Conservation (phyloP, 129 eudicot species). For the Tanacetum coccineum region DNA sequence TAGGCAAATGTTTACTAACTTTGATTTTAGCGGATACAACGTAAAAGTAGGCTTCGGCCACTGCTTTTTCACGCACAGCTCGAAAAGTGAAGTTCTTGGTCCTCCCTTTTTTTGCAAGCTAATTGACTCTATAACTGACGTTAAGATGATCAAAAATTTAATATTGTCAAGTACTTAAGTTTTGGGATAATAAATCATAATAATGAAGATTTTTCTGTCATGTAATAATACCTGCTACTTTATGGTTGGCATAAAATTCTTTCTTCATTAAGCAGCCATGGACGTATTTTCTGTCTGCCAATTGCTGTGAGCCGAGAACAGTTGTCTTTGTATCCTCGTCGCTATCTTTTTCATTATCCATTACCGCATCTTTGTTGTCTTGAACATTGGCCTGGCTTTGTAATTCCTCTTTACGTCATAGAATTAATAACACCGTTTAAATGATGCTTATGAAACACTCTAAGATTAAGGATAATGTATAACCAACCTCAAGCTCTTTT, state of each 20-base stretch:
- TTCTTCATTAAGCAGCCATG: neutral
- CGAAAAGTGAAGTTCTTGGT: conserved; percentile 68
- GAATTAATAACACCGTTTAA: conserved; percentile 3
- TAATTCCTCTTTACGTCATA: conserved; percentile 54
- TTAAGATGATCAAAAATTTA: conserved; percentile 1
- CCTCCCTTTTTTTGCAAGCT: conserved; percentile 66
- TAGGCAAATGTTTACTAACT: conserved; percentile 28
- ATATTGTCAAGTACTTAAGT: no score
- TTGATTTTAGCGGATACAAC: conserved; percentile 52
- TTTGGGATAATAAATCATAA: no score
- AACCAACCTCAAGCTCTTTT: conserved; percentile 57
- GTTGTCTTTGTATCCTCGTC: conserved; percentile 33
- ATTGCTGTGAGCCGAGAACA: conserved; percentile 15
- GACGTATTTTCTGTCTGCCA: conserved; percentile 14
- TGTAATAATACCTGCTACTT: no score
- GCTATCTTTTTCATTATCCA: conserved; percentile 9
- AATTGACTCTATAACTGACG: conserved; percentile 62
- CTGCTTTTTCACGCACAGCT: conserved; percentile 65
- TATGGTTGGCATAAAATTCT: neutral
- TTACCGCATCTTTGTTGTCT: conserved; percentile 22
- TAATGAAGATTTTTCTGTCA: no score
- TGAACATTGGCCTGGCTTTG: conserved; percentile 38
- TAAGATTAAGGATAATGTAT: neutral
- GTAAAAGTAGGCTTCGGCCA: conserved; percentile 82
- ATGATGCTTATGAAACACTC: neutral